Base-by-base conservation (phyloP, 1,284 basidiomycete genomes). In the Moesziomyces antarcticus region DNA sequence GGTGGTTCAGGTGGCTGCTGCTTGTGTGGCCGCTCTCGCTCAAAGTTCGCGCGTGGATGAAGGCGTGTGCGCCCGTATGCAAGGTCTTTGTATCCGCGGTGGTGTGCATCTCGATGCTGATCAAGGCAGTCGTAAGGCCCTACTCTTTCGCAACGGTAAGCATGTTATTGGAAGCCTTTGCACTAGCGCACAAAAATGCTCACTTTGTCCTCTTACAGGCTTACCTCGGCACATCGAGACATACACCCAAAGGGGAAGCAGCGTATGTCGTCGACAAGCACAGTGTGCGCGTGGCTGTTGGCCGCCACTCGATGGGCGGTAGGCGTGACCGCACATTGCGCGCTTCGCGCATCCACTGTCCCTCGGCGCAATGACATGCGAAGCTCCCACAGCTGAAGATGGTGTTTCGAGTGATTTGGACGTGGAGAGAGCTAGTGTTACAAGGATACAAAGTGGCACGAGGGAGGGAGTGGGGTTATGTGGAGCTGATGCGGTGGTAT, bases 401-500 rank as follows among this genome's bases (percentile, higher is more conserved):
- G 3, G 33, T 35, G 33, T 35, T 35, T 4, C 4, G 13, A 37
- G 10, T 5, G 13, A 37, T 16, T 37, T 37, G 13, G 14, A n/a
- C 4, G 35, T 14, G 27, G 20, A 40, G 14, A 22, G 33, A 51
- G n/a, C 60, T 70, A 69, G 10, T 63, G 47, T 58, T 58, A 69
- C 66, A 68, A 18, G 8, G 42, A 60, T 8, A 16, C 22, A 43
- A 27, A 27, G 8, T 25, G 25, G 42, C 24, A 25, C 50, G 24
- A n/a, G 41, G 3, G n/a, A 22, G n/a, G n/a, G 16, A n/a, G n/a
- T n/a, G 3, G 5, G 43, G 33, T 60, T 45, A 80, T 42, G 64
- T 79, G 6, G 56, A 65, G 49, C 70, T 68, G 40, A 91, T 86
- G 79, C 91, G 92, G 81, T 91, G 90, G 80, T 93, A 93, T 69